Conservation (phyloP, 140 eudicot genomes). For the Anethum foeniculum region DNA sequence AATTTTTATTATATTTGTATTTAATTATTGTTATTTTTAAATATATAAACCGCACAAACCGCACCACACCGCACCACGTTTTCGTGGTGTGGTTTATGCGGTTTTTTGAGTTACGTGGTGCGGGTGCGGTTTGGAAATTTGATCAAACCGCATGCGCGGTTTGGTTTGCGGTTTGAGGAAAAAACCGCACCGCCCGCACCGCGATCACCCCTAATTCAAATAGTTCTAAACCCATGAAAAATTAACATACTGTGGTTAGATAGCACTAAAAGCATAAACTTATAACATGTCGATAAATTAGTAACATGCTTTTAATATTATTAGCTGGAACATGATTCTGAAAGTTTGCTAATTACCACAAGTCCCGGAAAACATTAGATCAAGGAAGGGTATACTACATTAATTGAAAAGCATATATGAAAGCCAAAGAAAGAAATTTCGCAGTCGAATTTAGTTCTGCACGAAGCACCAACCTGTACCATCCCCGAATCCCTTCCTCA, state of each 20-base stretch:
- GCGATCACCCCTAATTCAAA: no score
- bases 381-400: background rate
- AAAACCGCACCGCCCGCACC: no score
- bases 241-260: background rate
- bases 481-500: constrained; percentile 85
- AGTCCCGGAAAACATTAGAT: background rate
- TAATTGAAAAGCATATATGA: background rate
- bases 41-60: no score
- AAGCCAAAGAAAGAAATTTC: background rate
- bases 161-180: no score
- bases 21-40: no score
- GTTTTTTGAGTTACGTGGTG: no score
- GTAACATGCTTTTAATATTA: background rate
- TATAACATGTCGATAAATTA: background rate
- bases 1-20: no score
- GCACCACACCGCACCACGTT: no score
- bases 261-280: background rate
- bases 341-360: background rate
- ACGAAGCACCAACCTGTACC: constrained; percentile 65
- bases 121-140: no score
- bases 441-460: background rate
- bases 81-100: no score
- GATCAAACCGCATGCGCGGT: no score
- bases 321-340: background rate
- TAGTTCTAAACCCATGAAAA: background rate